These are phyloP conservation scores for Avena insularis DNA, from an alignment of 176 grass and related monocot species.

Conservation along the genomic window DNA sequence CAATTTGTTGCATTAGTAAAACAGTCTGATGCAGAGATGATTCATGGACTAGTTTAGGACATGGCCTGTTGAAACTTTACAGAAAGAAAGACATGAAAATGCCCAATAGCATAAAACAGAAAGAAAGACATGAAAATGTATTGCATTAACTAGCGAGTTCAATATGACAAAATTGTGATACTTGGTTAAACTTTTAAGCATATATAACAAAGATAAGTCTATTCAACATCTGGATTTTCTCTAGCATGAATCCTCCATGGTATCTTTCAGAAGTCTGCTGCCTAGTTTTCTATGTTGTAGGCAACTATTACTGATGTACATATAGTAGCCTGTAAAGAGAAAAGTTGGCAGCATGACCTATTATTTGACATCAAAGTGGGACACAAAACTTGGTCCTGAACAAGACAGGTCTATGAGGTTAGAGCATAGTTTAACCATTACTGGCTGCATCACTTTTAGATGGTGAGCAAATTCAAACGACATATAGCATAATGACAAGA, in stretches of 20 bases:
- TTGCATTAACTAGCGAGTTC: not conserved
- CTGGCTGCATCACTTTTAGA: not conserved
- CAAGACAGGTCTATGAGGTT: slow-evolving; percentile 12
- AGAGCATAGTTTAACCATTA: slow-evolving; percentile 9
- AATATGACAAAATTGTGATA: slow-evolving; percentile 2
- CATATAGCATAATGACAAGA: slow-evolving; percentile 6
- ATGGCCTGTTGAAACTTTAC: not conserved
- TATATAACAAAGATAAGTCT: not conserved
- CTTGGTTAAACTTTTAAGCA: not conserved
- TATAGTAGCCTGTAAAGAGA: not conserved
- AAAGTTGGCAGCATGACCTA: not conserved
- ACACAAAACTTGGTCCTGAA: slow-evolving; percentile 13
- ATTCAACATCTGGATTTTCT: slow-evolving; percentile 6
- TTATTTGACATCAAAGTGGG: not conserved
- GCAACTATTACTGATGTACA: not conserved
- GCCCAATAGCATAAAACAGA: not conserved
- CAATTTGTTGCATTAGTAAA: not conserved
- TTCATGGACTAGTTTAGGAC: slow-evolving; percentile 9
- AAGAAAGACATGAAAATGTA: slow-evolving; percentile 5
- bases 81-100: not conserved
- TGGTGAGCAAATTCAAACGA: not conserved
- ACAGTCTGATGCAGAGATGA: not conserved
- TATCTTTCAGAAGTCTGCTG: not conserved
- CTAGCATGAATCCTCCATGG: slow-evolving; percentile 6
- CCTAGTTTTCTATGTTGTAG: slow-evolving; percentile 4